phyloP scores from a whole-genome alignment of 108 stramenopile genomes.

The Mayamaea pseudoterrestris region DNA sequence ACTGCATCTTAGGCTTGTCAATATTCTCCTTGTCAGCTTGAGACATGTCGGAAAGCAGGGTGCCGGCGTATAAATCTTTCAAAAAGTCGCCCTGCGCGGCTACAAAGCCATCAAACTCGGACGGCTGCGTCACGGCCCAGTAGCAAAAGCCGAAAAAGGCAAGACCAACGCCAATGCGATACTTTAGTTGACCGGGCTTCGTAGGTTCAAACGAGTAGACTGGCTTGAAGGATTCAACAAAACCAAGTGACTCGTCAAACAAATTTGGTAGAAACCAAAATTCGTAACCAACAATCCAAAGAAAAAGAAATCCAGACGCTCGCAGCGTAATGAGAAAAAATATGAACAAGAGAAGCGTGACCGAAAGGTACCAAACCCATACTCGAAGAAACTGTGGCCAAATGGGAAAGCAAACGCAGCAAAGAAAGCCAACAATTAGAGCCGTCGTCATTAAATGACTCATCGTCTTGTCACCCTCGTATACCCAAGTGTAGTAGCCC shows the following conservation, averaged over 20 bases:
- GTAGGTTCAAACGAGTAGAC: constrained; percentile 76
- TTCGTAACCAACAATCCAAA: constrained; percentile 94
- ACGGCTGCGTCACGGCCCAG: constrained; percentile 98
- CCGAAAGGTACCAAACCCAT: constrained; percentile 95
- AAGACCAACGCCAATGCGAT: constrained; percentile 82
- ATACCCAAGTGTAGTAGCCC: constrained; percentile 96
- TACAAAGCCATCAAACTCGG: constrained; percentile 97
- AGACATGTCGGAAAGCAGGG: constrained; percentile 89
- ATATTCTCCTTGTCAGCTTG: constrained; percentile 94
- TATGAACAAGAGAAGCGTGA: constrained; percentile 90
- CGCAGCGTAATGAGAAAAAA: constrained; percentile 81
- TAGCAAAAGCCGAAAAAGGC: constrained; percentile 90
- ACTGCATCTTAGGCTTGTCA: constrained; percentile 93
- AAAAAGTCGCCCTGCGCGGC: constrained; percentile 94
- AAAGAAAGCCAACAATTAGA: constrained; percentile 88
- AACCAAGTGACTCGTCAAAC: constrained; percentile 92
- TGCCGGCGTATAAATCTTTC: constrained; percentile 96
- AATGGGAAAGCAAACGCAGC: constrained; percentile 94
- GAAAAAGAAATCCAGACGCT: constrained; percentile 76
- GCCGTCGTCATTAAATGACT: constrained; percentile 87
- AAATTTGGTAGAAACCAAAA: constrained; percentile 96
- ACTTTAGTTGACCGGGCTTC: constrained; percentile 79
- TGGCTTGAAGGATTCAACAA: constrained; percentile 94
- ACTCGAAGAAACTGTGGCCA: constrained; percentile 96
- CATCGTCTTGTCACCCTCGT: constrained; percentile 88